Conservation (phyloP, 148 eudicot genomes). For the Rhododendron kiyosumense region DNA sequence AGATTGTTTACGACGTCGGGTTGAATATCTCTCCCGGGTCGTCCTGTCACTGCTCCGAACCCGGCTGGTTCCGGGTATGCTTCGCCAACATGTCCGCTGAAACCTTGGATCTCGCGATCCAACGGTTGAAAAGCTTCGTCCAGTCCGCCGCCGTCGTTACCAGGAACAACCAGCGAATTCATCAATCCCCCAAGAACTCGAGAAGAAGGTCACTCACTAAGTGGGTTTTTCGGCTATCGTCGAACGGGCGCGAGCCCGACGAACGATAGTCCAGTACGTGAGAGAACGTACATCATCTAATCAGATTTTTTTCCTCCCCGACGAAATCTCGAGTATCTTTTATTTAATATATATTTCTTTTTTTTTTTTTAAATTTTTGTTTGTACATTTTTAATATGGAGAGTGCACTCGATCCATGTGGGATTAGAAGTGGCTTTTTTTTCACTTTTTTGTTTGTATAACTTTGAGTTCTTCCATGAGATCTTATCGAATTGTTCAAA, state of each 20-base stretch:
- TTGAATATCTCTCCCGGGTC: constrained; percentile 75
- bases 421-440: constrained; percentile 60
- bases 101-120: constrained; percentile 47
- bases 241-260: constrained; percentile 37
- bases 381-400: constrained; percentile 8
- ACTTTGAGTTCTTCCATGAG: constrained; percentile 11
- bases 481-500: constrained; percentile 22
- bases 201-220: constrained; percentile 49
- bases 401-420: constrained; percentile 77
- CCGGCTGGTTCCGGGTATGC: constrained; percentile 82
- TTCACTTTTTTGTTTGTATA: constrained; percentile 12
- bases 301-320: constrained; percentile 27
- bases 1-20: constrained; percentile 49
- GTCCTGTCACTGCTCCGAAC: constrained; percentile 71
- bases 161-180: constrained; percentile 17
- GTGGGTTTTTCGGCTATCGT: constrained; percentile 84
- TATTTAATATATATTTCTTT: not conserved
- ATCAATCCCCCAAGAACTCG: constrained; percentile 24
- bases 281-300: not conserved
- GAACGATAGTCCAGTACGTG: constrained; percentile 29
- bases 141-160: constrained; percentile 3
- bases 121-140: constrained; percentile 44
- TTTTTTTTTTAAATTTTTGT: not conserved
- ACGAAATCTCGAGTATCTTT: constrained; percentile 21
- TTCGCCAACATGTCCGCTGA: constrained; percentile 65